Evolutionary conservation across 192 early-diverging fungal species (phyloP), one percentile per base, ranked within the genome.

Genomic region (Dispira simplex): DNA sequence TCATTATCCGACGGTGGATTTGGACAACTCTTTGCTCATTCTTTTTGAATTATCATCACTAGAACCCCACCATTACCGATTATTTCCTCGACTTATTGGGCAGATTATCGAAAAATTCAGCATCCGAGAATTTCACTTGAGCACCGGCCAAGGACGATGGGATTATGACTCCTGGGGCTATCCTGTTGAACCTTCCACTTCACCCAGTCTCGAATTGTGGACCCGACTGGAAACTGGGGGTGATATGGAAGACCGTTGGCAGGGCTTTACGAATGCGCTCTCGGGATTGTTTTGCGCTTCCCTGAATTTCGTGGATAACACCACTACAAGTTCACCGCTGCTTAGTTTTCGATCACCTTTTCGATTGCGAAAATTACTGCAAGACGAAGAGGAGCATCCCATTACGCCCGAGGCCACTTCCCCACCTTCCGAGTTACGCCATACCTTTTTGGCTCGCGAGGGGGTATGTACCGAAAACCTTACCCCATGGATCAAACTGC

Each of bases 381-480:
- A 56, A 3, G 23, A 18, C 23, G 8, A 18, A 51, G 16, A 1
- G 49, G 16, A 18, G 49, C 23, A 18, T 20, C 23, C 49, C n/a
- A 20, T 8, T 20, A 20, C 49, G n/a, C 13, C 54, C 25, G 16
- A 13, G 54, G 25, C 54, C 25, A 56, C 21, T 28, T 12, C 13
- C 16, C 13, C 48, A 14, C 54, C 64, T 55, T 53, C 60, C 3
- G 71, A 69, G 65, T 52, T 93, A 46, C 79, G 92, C 9, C 92
- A 92, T 52, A 87, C 85, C 0, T 73, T 81, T 14, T 77, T 99
- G 27, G 87, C 94, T 5, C 88, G 89, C 67, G 97, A 99, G 67
- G 86, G 85, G 66, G 91, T 93, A 11, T 99, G 97, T 65, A 99
- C 97, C 6, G 97, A 97, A 69, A 99, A 99, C 70, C 76, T 99